Conservation (phyloP, 1,284 basidiomycete genomes). For the Puccinia novopanici region DNA sequence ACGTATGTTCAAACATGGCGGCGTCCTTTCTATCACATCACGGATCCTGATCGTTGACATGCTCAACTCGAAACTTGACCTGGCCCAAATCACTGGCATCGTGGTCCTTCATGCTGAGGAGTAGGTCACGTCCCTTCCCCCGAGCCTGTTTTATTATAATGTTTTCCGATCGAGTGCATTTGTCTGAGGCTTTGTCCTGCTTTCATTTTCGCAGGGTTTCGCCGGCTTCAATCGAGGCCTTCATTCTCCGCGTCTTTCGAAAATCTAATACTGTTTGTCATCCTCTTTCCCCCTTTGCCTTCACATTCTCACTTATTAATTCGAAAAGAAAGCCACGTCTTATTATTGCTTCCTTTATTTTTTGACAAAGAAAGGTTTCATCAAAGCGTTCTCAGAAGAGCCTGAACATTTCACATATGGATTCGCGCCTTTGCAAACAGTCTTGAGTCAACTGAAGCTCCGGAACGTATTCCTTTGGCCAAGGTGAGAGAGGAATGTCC, state of each 20-base stretch:
- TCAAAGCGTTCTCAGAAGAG: slow-evolving; percentile 96
- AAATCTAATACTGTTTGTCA: slow-evolving; percentile 69
- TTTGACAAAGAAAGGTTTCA: slow-evolving; percentile 70
- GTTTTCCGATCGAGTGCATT: background rate
- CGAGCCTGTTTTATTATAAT: background rate
- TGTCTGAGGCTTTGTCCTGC: background rate
- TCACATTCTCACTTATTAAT: background rate
- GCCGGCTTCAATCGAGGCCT: slow-evolving; percentile 79
- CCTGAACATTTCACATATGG: slow-evolving; percentile 92
- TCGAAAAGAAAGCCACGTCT: background rate
- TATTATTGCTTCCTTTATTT: background rate
- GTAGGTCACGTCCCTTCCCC: slow-evolving; percentile 61
- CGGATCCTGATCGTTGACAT: slow-evolving; percentile 94
- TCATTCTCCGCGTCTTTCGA: slow-evolving; percentile 83
- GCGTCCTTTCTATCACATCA: slow-evolving; percentile 87
- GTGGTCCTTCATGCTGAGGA: slow-evolving; percentile 89
- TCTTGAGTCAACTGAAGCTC: slow-evolving; percentile 88
- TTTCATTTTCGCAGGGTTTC: slow-evolving; percentile 67
- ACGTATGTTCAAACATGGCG: slow-evolving; percentile 79
- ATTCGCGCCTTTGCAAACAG: slow-evolving; percentile 83
- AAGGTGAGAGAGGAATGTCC: slow-evolving; percentile 19
- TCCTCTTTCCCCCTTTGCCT: background rate
- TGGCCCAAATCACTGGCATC: slow-evolving; percentile 83
- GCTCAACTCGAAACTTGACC: slow-evolving; percentile 80
- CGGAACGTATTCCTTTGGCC: slow-evolving; percentile 88